Evolutionary conservation across 73 alveolate species (phyloP), one percentile per base, ranked within the genome.

Genomic region (Paramecium sexaurelia): DNA sequence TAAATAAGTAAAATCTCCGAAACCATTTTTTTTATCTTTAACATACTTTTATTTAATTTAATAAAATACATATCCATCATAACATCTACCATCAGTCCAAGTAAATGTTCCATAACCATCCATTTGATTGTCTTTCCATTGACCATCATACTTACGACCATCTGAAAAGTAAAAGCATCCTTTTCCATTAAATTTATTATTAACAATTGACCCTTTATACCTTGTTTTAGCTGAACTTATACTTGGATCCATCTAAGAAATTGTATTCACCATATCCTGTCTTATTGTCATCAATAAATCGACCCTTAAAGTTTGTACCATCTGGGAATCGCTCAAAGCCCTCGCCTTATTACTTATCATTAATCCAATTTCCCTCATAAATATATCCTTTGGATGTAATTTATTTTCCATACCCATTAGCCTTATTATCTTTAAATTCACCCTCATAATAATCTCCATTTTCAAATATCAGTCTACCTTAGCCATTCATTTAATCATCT

Each of bases 261-360:
- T n/a, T n/a, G 57, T 85, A 61, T 57, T 83, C 57, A 7, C 96
- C 96, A 19, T 3, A 55, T 7, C 96, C 96, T 55, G 75, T 55
- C 61, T 93, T 92, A 35, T 92, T 7, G 3, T 95, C 96, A 56
- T 84, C 71, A 26, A 19, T 36, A 85, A 56, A 93, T 1, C 22
- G 29, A 9, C 95, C 96, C 75, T 55, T 41, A 66, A 69, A 93
- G n/a, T 33, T 92, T 26, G 95, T 87, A 13, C 96, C 96, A 92
- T 93, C 95, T 9, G 94, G 94, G 92, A 95, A 93, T 32, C 17
- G 57, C 75, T 93, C 96, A 35, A n/a, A 13, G 19, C 95, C 96
- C 2, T 73, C 85, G 7, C 96, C 96, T 15, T 93, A 66, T 85
- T 92, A 41, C 36, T 17, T 7, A 67, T 93, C 96, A 36, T 92